phyloP scores from a whole-genome alignment of 768 basidiomycete species.

The Serendipita indica region DNA sequence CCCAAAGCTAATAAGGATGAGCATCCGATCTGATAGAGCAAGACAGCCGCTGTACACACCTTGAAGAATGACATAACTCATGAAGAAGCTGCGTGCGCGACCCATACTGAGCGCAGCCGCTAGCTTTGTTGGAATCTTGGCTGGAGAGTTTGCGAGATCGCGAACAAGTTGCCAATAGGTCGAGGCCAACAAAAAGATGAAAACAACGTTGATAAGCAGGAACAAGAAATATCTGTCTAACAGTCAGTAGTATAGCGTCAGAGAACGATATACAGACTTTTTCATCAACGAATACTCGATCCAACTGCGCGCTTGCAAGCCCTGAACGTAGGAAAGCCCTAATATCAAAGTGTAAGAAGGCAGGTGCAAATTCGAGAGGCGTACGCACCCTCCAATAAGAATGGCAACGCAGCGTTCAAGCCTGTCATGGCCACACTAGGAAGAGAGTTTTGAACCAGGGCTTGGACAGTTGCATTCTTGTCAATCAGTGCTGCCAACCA shows the following conservation, averaged over 20 bases:
- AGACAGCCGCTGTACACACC: constrained; percentile 26
- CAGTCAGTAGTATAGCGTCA: constrained; percentile 10
- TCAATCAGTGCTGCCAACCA: constrained; percentile 81
- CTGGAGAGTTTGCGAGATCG: constrained; percentile 85
- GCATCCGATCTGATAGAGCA: not conserved
- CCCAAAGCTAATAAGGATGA: constrained; percentile 45
- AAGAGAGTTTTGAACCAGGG: constrained; percentile 86
- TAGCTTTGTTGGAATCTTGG: constrained; percentile 86
- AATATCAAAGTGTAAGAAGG: not conserved
- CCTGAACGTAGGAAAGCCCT: constrained; percentile 79
- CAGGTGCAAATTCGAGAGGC: not conserved
- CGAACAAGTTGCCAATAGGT: constrained; percentile 85
- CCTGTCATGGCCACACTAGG: constrained; percentile 83
- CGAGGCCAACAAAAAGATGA: constrained; percentile 83
- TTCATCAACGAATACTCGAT: constrained; percentile 84
- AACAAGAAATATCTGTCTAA: constrained; percentile 86
- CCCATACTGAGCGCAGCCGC: constrained; percentile 70
- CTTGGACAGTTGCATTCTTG: constrained; percentile 59
- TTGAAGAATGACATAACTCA: constrained; percentile 75
- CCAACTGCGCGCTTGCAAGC: constrained; percentile 78
- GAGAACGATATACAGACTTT: constrained; percentile 41
- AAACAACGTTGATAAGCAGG: constrained; percentile 81
- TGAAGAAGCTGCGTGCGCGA: constrained; percentile 60
- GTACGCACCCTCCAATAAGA: constrained; percentile 67
- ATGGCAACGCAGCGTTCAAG: constrained; percentile 79